phyloP scores from a whole-genome alignment of 805 yeast genomes.

The Candida oleophila region DNA sequence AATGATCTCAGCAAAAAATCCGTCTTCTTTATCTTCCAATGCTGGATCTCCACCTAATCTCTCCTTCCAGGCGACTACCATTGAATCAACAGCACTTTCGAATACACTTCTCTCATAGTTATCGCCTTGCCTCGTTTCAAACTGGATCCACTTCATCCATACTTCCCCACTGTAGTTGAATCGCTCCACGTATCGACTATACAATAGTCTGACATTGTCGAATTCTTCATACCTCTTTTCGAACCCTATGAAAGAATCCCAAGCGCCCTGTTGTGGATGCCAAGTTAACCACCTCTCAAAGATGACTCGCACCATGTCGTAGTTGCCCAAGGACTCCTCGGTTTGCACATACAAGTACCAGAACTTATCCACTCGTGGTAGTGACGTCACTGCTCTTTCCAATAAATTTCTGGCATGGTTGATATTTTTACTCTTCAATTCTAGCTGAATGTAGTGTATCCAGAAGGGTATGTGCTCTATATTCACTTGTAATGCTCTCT shows the following conservation, averaged over 20 bases:
- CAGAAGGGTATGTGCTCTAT: constrained; percentile 78
- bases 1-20: constrained; percentile 34
- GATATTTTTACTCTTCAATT: constrained; percentile 66
- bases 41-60: constrained; percentile 1
- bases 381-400: constrained; percentile 68
- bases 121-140: constrained; percentile 48
- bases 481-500: constrained; percentile 79
- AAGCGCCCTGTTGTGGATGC: constrained; percentile 67
- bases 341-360: constrained; percentile 84
- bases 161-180: constrained; percentile 43
- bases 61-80: constrained; percentile 21
- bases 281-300: constrained; percentile 81
- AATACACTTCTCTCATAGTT: constrained; percentile 57
- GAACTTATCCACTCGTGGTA: constrained; percentile 80
- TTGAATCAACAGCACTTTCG: constrained; percentile 61
- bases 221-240: constrained; percentile 64
- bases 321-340: constrained; percentile 74
- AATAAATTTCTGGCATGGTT: constrained; percentile 88
- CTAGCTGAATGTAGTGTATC: constrained; percentile 79
- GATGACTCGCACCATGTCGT: constrained; percentile 57
- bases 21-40: constrained; percentile 15
- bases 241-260: constrained; percentile 73
- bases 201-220: constrained; percentile 58
- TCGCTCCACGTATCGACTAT: constrained; percentile 48
- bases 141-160: constrained; percentile 76